phyloP scores from a whole-genome alignment of 352 stramenopile species.

The Phytophthora kernoviae region DNA sequence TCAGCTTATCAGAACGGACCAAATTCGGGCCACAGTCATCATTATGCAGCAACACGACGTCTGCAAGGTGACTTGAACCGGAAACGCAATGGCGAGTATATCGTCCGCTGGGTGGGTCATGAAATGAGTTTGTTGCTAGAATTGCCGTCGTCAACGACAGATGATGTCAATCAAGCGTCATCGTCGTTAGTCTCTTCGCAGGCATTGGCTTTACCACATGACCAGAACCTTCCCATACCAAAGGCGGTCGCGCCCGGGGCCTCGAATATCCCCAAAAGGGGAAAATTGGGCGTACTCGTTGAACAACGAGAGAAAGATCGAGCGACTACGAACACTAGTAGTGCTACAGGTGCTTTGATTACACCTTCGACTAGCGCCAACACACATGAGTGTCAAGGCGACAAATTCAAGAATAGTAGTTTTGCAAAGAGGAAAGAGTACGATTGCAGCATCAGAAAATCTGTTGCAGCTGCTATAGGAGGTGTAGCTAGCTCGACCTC shows the following conservation, averaged over 20 bases:
- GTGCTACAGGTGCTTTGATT: slow-evolving; percentile 7
- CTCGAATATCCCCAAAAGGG: slow-evolving; percentile 64
- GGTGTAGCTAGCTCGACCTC: slow-evolving; percentile 15
- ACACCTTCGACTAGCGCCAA: not conserved
- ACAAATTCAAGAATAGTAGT: slow-evolving; percentile 76
- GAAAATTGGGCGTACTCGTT: slow-evolving; percentile 49
- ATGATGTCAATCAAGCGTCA: slow-evolving; percentile 53
- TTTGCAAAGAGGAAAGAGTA: slow-evolving; percentile 76
- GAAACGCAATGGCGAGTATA: slow-evolving; percentile 82
- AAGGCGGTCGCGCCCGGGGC: slow-evolving; percentile 32
- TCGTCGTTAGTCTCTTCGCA: slow-evolving; percentile 12
- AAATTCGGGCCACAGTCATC: slow-evolving; percentile 69
- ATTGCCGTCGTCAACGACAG: slow-evolving; percentile 41
- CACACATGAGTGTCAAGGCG: slow-evolving; percentile 17
- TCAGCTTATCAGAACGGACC: slow-evolving; percentile 57
- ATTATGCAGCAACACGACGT: slow-evolving; percentile 76
- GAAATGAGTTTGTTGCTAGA: slow-evolving; percentile 84
- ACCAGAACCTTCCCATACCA: not conserved
- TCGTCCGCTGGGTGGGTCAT: slow-evolving; percentile 82
- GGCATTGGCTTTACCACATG: slow-evolving; percentile 26
- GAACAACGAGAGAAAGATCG: slow-evolving; percentile 63
- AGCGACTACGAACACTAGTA: slow-evolving; percentile 8
- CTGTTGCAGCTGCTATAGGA: slow-evolving; percentile 21
- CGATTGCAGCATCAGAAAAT: slow-evolving; percentile 62
- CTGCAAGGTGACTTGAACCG: slow-evolving; percentile 83